Evolutionary conservation across 768 basidiomycete species (phyloP).

Genomic region (Hemileccinum rubropunctum): DNA sequence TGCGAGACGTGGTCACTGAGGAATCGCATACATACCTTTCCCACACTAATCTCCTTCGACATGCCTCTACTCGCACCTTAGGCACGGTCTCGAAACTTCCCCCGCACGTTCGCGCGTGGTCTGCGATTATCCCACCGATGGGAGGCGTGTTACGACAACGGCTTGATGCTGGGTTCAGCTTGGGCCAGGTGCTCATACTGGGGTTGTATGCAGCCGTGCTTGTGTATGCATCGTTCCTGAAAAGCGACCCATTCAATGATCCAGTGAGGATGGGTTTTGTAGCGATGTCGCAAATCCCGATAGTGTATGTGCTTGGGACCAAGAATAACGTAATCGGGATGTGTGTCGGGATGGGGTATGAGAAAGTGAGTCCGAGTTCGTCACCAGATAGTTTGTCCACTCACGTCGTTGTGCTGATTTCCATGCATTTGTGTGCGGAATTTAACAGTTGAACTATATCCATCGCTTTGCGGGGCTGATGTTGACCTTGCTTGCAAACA

Average conservation of each 20-base stretch:
- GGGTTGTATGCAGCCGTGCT: slow-evolving; percentile 35
- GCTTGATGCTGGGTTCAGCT: slow-evolving; percentile 34
- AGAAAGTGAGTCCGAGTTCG: slow-evolving; percentile 35
- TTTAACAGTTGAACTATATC: slow-evolving; percentile 46
- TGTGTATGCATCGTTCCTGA: slow-evolving; percentile 35
- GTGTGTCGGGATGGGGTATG: slow-evolving; percentile 44
- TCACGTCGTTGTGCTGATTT: background rate
- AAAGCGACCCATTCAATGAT: slow-evolving; percentile 35
- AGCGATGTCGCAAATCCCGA: slow-evolving; percentile 44
- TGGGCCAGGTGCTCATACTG: slow-evolving; percentile 38
- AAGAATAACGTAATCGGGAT: slow-evolving; percentile 48
- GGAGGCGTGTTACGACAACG: slow-evolving; percentile 32
- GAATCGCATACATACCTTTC: slow-evolving; percentile 28
- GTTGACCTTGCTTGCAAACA: slow-evolving; percentile 38
- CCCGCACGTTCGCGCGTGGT: slow-evolving; percentile 37
- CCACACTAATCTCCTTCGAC: slow-evolving; percentile 22
- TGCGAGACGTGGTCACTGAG: slow-evolving; percentile 19
- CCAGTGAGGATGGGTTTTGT: slow-evolving; percentile 34
- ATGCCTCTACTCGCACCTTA: slow-evolving; percentile 12
- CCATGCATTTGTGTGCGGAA: background rate
- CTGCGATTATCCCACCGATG: slow-evolving; percentile 33
- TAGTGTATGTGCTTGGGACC: slow-evolving; percentile 42
- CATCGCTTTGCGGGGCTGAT: slow-evolving; percentile 52
- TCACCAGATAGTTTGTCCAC: background rate
- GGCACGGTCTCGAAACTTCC: slow-evolving; percentile 23